Evolutionary conservation across 2,329 filamentous ascomycete genomes (phyloP).

Genomic region (Colletotrichum orchidophilum): DNA sequence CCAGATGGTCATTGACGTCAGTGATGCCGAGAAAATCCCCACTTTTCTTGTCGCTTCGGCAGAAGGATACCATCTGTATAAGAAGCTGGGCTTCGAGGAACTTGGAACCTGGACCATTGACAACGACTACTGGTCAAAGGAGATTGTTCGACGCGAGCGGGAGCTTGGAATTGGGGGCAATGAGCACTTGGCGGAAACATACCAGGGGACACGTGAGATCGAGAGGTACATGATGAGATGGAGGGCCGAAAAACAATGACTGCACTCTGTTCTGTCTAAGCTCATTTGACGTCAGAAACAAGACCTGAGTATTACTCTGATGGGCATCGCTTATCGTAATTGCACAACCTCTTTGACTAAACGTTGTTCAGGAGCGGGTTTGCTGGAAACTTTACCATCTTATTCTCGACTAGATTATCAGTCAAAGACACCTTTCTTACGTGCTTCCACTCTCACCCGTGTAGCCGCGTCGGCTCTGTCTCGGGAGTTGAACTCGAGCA

Average conservation of each 20-base stretch:
- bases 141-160: slow-evolving; percentile 18
- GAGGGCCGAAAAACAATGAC: background rate
- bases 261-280: too few relatives aligned
- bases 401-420: too few relatives aligned
- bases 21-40: slow-evolving; percentile 27
- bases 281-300: too few relatives aligned
- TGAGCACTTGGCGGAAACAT: slow-evolving; percentile 27
- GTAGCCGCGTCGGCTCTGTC: too few relatives aligned
- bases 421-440: too few relatives aligned
- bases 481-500: too few relatives aligned
- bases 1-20: slow-evolving; percentile 3
- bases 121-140: slow-evolving; percentile 33
- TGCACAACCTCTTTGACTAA: too few relatives aligned
- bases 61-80: slow-evolving; percentile 35
- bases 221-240: slow-evolving; percentile 34
- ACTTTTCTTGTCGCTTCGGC: slow-evolving; percentile 36
- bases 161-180: slow-evolving; percentile 25
- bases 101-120: slow-evolving; percentile 35
- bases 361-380: too few relatives aligned
- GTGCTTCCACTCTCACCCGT: too few relatives aligned
- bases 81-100: slow-evolving; percentile 32
- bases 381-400: too few relatives aligned
- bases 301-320: too few relatives aligned
- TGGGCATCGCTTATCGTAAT: too few relatives aligned
- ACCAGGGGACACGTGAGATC: slow-evolving; percentile 33